Evolutionary conservation across 306 rosid species (phyloP).

Genomic region (Prosopis cineraria): DNA sequence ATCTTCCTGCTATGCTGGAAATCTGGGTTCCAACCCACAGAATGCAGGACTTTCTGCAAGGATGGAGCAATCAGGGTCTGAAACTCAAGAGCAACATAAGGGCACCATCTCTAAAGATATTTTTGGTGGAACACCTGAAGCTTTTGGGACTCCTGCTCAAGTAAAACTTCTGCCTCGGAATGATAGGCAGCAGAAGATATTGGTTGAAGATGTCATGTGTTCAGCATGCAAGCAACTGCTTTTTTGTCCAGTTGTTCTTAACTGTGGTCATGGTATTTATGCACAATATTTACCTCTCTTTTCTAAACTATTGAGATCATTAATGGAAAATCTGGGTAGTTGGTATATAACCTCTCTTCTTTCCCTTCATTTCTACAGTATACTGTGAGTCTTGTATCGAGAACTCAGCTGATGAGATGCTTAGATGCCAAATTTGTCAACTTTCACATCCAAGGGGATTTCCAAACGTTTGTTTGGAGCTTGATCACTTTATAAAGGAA

Average conservation of each 20-base stretch:
- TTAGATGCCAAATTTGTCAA: slow-evolving; percentile 72
- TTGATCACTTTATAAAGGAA: slow-evolving; percentile 62
- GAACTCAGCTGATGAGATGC: slow-evolving; percentile 49
- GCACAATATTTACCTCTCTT: slow-evolving; percentile 26
- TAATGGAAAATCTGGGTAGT: not conserved
- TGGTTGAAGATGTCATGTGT: slow-evolving; percentile 69
- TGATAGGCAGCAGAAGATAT: slow-evolving; percentile 39
- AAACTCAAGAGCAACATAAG: slow-evolving; percentile 27
- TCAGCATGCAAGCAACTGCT: slow-evolving; percentile 67
- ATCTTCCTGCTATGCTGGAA: slow-evolving; percentile 32
- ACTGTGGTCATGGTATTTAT: slow-evolving; percentile 85
- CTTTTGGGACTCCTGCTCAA: slow-evolving; percentile 32
- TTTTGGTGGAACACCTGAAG: slow-evolving; percentile 35
- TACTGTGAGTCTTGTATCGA: slow-evolving; percentile 69
- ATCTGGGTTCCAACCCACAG: slow-evolving; percentile 20
- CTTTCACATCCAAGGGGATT: slow-evolving; percentile 65
- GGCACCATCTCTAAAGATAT: slow-evolving; percentile 16
- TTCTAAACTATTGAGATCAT: slow-evolving; percentile 19
- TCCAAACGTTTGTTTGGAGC: slow-evolving; percentile 76
- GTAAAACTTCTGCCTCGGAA: slow-evolving; percentile 35
- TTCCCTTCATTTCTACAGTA: slow-evolving; percentile 45
- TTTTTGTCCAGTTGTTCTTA: slow-evolving; percentile 75
- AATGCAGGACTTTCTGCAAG: slow-evolving; percentile 35
- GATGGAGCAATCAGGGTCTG: slow-evolving; percentile 27
- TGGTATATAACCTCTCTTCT: slow-evolving; percentile 22